Evolutionary conservation across 2,329 filamentous ascomycete species (phyloP).

Genomic region (Pseudogymnoascus sp.): DNA sequence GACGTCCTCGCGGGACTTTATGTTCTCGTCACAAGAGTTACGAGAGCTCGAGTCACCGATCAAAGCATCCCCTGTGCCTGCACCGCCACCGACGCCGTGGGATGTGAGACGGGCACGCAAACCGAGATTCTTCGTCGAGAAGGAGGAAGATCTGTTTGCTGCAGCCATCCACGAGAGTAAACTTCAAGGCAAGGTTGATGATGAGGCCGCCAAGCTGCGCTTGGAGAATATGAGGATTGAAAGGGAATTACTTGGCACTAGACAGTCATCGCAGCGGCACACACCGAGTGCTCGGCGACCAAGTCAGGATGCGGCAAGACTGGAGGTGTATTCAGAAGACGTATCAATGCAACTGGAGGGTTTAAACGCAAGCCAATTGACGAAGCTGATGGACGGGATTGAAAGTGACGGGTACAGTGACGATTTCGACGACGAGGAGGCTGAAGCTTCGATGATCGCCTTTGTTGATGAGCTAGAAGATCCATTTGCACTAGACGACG

Average conservation of each 20-base stretch:
- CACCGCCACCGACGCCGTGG: not conserved
- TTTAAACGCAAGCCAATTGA: not conserved
- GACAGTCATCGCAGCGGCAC: not conserved
- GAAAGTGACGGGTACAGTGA: not conserved
- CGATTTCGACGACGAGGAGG: not conserved
- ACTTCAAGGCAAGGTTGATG: not conserved
- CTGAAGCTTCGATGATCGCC: not conserved
- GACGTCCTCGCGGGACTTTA: constrained; percentile 32
- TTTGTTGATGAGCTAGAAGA: not conserved
- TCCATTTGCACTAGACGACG: not conserved
- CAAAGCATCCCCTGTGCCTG: constrained; percentile 3
- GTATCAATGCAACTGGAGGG: not conserved
- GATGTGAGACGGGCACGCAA: not conserved
- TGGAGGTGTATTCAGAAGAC: not conserved
- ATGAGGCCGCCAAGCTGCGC: not conserved
- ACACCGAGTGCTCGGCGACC: not conserved
- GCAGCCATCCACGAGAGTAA: constrained; percentile 22
- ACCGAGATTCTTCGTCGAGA: constrained; percentile 23
- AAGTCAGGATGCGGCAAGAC: not conserved
- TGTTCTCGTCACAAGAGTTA: constrained; percentile 40
- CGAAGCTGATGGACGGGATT: not conserved
- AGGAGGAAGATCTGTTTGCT: constrained; percentile 21
- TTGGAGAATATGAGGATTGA: constrained; percentile 3
- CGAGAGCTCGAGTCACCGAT: constrained; percentile 31
- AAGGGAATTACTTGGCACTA: not conserved